phyloP scores from a whole-genome alignment of 2,329 filamentous ascomycete genomes.

The Aureobasidium melanogenum region DNA sequence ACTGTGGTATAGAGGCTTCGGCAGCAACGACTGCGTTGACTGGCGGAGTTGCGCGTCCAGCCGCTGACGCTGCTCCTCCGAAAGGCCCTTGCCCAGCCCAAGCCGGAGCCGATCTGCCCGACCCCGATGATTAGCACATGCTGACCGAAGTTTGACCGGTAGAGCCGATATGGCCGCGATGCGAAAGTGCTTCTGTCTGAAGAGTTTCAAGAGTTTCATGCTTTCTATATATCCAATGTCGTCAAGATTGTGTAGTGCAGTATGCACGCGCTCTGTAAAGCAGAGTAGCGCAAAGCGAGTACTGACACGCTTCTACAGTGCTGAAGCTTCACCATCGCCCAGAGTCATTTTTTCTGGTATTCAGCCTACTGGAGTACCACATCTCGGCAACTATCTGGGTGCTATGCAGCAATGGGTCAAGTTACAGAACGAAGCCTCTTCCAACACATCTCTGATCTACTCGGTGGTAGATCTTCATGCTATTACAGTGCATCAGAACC shows the following conservation, averaged over 20 bases:
- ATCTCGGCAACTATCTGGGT: constrained; percentile 91
- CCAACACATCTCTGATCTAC: constrained; percentile 60
- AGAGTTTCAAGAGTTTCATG: not conserved
- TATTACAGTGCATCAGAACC: constrained; percentile 68
- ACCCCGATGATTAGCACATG: not conserved
- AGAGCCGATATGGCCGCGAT: not conserved
- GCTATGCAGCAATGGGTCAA: constrained; percentile 79
- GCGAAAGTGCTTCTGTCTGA: not conserved
- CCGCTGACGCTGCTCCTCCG: not conserved
- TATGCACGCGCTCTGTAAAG: not conserved
- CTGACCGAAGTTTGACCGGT: not conserved
- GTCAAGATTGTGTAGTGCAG: not conserved
- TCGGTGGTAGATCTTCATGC: constrained; percentile 92
- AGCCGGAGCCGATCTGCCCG: not conserved
- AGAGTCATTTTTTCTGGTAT: constrained; percentile 85
- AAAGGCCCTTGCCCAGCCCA: not conserved
- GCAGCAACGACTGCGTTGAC: not conserved
- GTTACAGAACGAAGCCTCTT: constrained; percentile 57
- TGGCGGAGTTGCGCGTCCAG: not conserved
- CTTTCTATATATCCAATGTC: not conserved
- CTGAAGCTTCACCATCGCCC: not conserved
- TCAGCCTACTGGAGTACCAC: constrained; percentile 88
- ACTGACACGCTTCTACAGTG: not conserved
- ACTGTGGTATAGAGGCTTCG: not conserved
- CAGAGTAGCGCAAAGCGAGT: not conserved